Evolutionary conservation across 1,284 basidiomycete genomes (phyloP).

Genomic region (Cryptococcus sp.): DNA sequence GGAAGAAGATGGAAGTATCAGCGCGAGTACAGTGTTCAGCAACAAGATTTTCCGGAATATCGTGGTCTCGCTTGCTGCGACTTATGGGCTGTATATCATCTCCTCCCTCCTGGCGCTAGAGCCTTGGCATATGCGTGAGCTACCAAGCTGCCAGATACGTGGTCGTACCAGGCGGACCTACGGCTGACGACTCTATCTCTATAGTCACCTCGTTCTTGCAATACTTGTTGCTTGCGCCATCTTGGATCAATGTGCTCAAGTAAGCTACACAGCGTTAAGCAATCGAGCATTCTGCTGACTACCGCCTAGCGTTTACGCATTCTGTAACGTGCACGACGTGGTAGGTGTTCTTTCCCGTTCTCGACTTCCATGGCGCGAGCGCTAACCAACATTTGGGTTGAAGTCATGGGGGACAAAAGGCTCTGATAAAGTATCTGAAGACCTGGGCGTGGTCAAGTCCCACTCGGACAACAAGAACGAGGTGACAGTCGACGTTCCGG

Average conservation of each 20-base stretch:
- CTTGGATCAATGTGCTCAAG: conserved; percentile 90
- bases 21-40: conserved; percentile 63
- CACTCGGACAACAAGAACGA: conserved; percentile 56
- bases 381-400: conserved; percentile 1
- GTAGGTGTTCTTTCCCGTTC: conserved; percentile 50
- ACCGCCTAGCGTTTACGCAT: conserved; percentile 57
- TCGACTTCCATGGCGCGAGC: conserved; percentile 1
- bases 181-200: neutral
- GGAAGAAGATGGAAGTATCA: conserved; percentile 56
- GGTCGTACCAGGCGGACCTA: neutral
- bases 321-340: conserved; percentile 75
- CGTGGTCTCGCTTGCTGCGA: conserved; percentile 79
- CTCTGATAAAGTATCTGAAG: conserved; percentile 80
- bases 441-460: conserved; percentile 74
- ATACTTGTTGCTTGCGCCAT: conserved; percentile 81
- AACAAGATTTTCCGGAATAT: conserved; percentile 83
- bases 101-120: conserved; percentile 76
- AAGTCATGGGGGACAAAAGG: conserved; percentile 82
- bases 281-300: conserved; percentile 11
- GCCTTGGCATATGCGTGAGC: conserved; percentile 41
- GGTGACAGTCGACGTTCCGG: conserved; percentile 78
- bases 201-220: conserved; percentile 87
- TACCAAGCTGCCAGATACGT: neutral
- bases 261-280: conserved; percentile 53
- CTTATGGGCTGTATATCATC: conserved; percentile 78